Conservation (phyloP, 306 rosid species). For the Cyclanthera cordifolia region DNA sequence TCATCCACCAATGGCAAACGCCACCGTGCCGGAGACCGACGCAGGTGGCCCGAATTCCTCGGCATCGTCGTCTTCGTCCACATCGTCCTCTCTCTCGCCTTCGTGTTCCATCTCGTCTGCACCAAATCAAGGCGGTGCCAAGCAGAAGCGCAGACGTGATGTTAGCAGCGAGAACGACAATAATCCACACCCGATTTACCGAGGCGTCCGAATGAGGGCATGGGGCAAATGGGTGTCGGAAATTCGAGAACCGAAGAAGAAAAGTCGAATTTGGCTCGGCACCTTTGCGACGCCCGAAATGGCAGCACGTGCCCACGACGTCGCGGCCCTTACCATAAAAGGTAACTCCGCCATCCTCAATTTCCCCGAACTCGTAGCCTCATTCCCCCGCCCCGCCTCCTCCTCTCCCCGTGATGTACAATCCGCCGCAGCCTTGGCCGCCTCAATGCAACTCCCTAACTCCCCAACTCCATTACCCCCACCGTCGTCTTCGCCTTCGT, state of each 20-base stretch:
- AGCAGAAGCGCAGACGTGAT: conserved; percentile 23
- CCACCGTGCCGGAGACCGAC: conserved; percentile 7
- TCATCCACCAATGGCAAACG: conserved; percentile 31
- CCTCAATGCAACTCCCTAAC: conserved; percentile 29
- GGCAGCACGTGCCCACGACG: conserved; percentile 84
- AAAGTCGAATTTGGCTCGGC: conserved; percentile 65
- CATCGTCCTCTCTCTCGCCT: no score
- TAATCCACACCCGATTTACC: conserved; percentile 35
- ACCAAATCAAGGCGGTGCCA: neutral
- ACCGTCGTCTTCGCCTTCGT: neutral
- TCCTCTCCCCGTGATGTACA: conserved; percentile 56
- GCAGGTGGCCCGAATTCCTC: conserved; percentile 3
- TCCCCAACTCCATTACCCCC: conserved; percentile 1
- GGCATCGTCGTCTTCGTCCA: neutral
- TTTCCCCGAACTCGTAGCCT: conserved; percentile 15
- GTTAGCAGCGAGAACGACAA: neutral
- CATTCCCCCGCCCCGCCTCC: conserved; percentile 46
- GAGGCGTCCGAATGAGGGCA: conserved; percentile 59
- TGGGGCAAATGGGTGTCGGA: conserved; percentile 85
- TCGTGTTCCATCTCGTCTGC: neutral
- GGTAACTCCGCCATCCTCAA: no score
- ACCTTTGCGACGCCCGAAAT: conserved; percentile 55
- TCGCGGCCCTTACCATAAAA: conserved; percentile 46
- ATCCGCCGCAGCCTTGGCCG: conserved; percentile 50
- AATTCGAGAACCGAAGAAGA: conserved; percentile 58